Evolutionary conservation across 495 filamentous ascomycete genomes (phyloP).

Genomic region (Neurospora sp.): DNA sequence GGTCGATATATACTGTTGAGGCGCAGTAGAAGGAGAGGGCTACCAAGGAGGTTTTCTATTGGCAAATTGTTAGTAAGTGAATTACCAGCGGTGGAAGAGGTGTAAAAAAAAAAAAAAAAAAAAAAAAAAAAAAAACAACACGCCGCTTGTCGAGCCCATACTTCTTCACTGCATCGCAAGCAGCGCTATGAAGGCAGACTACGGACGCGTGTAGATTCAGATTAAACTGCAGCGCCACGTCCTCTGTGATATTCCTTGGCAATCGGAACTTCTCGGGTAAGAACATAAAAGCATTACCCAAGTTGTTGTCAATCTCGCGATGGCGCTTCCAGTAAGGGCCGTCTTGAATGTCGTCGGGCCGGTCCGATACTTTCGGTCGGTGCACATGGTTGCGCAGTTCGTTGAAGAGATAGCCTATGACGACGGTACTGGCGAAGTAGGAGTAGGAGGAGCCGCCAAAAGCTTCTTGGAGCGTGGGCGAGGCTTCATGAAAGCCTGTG

Average conservation of each 20-base stretch:
- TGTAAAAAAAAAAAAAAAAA: background rate
- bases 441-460: slow-evolving; percentile 29
- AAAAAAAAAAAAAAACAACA: no score
- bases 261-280: slow-evolving; percentile 32
- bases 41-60: slow-evolving; percentile 28
- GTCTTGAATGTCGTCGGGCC: slow-evolving; percentile 26
- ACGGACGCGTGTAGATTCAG: slow-evolving; percentile 34
- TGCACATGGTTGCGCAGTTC: slow-evolving; percentile 33
- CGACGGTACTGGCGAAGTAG: slow-evolving; percentile 27
- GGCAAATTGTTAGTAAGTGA: background rate
- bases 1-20: slow-evolving; percentile 29
- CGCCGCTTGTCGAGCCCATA: slow-evolving; percentile 21
- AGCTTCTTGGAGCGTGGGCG: slow-evolving; percentile 23
- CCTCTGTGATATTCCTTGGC: slow-evolving; percentile 26
- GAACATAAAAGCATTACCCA: slow-evolving; percentile 38
- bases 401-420: slow-evolving; percentile 33
- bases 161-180: slow-evolving; percentile 31
- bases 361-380: slow-evolving; percentile 27
- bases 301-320: slow-evolving; percentile 34
- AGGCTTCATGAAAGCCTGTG: slow-evolving; percentile 22
- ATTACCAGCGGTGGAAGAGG: background rate
- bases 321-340: slow-evolving; percentile 38
- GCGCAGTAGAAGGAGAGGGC: slow-evolving; percentile 35
- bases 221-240: slow-evolving; percentile 31
- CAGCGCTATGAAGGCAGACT: slow-evolving; percentile 35